A percentile compares a stretch with the other conserved stretches of the same genome.
Conservation (phyloP, 139 green algal species). For the Mesostigma viride region DNA sequence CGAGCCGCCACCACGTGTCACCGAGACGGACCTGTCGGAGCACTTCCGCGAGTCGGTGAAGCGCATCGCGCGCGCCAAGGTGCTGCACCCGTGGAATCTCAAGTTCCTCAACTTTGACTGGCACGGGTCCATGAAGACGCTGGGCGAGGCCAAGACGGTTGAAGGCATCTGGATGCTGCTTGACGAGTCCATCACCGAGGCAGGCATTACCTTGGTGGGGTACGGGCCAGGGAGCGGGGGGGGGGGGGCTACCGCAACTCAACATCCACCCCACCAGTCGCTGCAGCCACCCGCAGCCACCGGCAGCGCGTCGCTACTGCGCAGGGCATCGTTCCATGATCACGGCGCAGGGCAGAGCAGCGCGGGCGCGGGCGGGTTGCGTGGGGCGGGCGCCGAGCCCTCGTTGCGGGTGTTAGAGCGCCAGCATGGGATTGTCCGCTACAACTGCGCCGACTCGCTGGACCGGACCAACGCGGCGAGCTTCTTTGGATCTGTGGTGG, state of each 20-base stretch:
- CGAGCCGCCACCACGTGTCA: too few relatives aligned
- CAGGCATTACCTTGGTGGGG: neutral
- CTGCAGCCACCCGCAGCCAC: too few relatives aligned
- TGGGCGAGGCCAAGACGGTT: constrained; percentile 71
- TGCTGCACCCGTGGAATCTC: constrained; percentile 8
- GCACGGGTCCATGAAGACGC: constrained; percentile 79
- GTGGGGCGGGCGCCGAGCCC: too few relatives aligned
- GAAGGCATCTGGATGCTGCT: constrained; percentile 82
- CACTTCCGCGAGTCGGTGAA: constrained; percentile 11
- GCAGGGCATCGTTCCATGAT: too few relatives aligned
- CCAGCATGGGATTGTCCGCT: constrained; percentile 65
- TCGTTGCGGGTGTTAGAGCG: constrained; percentile 16
- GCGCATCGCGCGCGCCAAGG: neutral
- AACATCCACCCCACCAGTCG: too few relatives aligned
- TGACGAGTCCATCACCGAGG: constrained; percentile 29
- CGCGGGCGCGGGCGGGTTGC: too few relatives aligned
- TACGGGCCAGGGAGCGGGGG: too few relatives aligned
- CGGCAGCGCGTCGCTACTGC: neutral
- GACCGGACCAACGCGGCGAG: constrained; percentile 91
- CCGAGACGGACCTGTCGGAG: too few relatives aligned
- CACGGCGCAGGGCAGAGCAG: too few relatives aligned
- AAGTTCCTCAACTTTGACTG: constrained; percentile 81
- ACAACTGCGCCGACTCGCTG: constrained; percentile 95
- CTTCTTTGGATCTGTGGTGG: constrained; percentile 83
- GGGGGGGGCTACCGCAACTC: too few relatives aligned